Evolutionary conservation across 352 stramenopile species (phyloP), one percentile per base, ranked within the genome.

Genomic region (Phytophthora macrochlamydospora): DNA sequence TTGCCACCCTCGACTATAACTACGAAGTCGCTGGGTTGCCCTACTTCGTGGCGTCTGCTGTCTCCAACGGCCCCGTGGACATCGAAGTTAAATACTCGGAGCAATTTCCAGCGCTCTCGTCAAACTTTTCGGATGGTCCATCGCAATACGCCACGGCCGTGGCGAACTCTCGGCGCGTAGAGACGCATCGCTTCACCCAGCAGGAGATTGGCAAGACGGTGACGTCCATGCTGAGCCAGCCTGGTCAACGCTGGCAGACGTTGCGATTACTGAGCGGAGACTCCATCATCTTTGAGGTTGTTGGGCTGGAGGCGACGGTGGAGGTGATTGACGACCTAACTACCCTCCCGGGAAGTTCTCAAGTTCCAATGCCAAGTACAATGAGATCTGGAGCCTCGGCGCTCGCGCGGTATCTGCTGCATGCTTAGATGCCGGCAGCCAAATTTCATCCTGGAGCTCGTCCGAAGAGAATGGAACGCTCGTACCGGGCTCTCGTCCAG

Each of bases 61-160:
- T 76, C 52, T 64, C 42, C 13, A 59, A 65, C 13, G 69, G 59
- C 2, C 63, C 58, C 7, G 68, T 76, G 29, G 62, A 75, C 24
- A 32, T 76, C 54, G 68, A 76, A 32, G 68, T 76, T 48, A 76
- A 76, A 55, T 76, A 72, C 63, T 60, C 63, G 24, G 68, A 76
- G 55, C 68, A 70, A 45, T 76, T 76, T 31, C 40, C 58, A 11
- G 49, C 59, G 14, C 62, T 72, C 5, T 72, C 58, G 14, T 56
- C 53, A 12, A 67, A 72, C 32, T 69, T 53, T 24, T 72, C 68
- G 54, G 68, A 76, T 33, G 68, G 68, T 1, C 55, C 55, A 12
- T 72, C 66, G 49, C 65, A 67, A 40, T 70, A 66, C 48, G 51
- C 64, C 7, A 69, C 63, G 3, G 56, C 68, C 38, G 51, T 66